Evolutionary conservation across 345 rosid species (phyloP), one percentile per base, ranked within the genome.

Genomic region (Xanthoceras sorbifolium): DNA sequence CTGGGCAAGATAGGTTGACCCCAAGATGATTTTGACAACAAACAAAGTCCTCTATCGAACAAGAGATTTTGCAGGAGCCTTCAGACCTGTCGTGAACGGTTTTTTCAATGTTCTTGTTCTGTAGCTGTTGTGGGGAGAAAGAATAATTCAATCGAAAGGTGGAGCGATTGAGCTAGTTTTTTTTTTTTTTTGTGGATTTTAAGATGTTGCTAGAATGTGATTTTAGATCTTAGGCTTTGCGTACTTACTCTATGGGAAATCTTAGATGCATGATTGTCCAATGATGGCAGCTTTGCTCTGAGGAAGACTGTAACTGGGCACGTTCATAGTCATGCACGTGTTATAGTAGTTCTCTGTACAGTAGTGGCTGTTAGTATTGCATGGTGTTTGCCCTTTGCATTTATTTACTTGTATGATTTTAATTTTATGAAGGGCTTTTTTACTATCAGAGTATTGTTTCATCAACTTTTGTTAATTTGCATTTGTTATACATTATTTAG

Each of bases 281-380:
- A 36, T 71, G 50, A 71, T 54, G 75, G 75, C 75, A 57, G 23
- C 42, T 72, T 48, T 72, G 54, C 55, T 38, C 34, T 72, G 76
- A 3, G 52, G 67, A 42, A 72, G 28, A 63, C 31, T 25, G 25
- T 12, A 55, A 25, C 31, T 34, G 31, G 55, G 71, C 20, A 46
- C 44, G 48, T 74, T 11, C 28, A 20, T 55, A 28, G 10, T 40
- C 52, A 6, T n/a, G 63, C 44, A 20, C 25, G 22, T 32, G 3
- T 11, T 46, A 3, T 61, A 20, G 3, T 42, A 42, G n/a, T 50
- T 50, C 20, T 44, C 31, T 28, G 36, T 62, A 28, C 25, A 44
- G 42, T 32, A 29, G n/a, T 31, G 73, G 61, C 34, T 59, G 15
- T 36, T 25, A 57, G 7, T 57, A n/a, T 15, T 57, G 75, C 66